A percentile compares a stretch with the other conserved stretches of the same genome.
These are phyloP conservation scores for Gyromitra esculenta DNA, from an alignment of 2,329 filamentous ascomycete genomes.

Conservation along the genomic window DNA sequence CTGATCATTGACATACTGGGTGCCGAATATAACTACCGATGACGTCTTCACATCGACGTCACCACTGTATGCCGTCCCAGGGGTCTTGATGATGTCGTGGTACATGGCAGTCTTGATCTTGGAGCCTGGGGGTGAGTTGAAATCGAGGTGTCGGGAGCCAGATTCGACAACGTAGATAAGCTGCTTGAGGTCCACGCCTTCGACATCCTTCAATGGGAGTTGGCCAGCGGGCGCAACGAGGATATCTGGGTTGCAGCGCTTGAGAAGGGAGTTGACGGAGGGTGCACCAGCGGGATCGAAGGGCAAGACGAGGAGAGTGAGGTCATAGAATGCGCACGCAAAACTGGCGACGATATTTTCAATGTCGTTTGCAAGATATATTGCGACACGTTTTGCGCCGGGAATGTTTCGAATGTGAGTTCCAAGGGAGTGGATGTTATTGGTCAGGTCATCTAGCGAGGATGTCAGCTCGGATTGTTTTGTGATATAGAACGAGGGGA, in stretches of 20 bases:
- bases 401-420: conserved; percentile 76
- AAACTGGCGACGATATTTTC: conserved; percentile 75
- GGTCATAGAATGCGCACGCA: conserved; percentile 88
- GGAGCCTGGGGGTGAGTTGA: conserved; percentile 65
- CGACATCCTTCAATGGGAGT: conserved; percentile 81
- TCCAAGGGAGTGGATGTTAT: conserved; percentile 88
- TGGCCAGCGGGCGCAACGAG: conserved; percentile 85
- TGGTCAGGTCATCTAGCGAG: conserved; percentile 75
- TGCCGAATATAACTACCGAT: conserved; percentile 75
- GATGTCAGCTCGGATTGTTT: conserved; percentile 23
- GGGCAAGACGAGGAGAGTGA: conserved; percentile 84
- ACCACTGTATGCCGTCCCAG: conserved; percentile 69
- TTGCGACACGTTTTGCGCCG: conserved; percentile 76
- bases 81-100: conserved; percentile 82
- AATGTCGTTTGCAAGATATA: conserved; percentile 92
- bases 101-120: conserved; percentile 86
- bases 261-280: conserved; percentile 75
- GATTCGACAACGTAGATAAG: conserved; percentile 93
- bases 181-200: conserved; percentile 76
- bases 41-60: conserved; percentile 63
- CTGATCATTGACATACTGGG: conserved; percentile 63
- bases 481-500: neutral
- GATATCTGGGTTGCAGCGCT: conserved; percentile 77
- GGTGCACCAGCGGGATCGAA: conserved; percentile 72
- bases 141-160: conserved; percentile 91